Base-by-base conservation (phyloP, 1,284 basidiomycete genomes). In the Microstroma glucosiphilum region DNA sequence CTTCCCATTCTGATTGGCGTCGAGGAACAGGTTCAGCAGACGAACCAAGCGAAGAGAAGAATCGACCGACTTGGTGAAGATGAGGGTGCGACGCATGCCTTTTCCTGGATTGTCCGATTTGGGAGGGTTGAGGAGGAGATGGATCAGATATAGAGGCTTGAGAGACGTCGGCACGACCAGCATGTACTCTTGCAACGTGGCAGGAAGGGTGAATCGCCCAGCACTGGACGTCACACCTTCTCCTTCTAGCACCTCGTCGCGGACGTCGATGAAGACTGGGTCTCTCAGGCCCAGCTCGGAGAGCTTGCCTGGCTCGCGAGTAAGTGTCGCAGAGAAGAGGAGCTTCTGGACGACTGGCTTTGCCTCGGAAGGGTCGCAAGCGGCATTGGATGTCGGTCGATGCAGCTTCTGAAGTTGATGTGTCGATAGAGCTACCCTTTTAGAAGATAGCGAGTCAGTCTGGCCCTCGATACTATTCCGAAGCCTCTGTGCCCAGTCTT, bases 51-150 rank as follows among this genome's bases (percentile, higher is more conserved):
- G 85, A 1, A 84, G 82, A 0, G 93, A 91, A 0, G 90, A 91
- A 75, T 97, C 93, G 12, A 96, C 89, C 0, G 89, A 92, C 80
- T 97, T 98, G 9, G 92, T 96, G 82, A 99, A 99, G 57, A 94
- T 88, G 23, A 99, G 83, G 0, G 89, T 89, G 65, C 89, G 89
- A 12, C 80, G 83, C 19, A 92, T 82, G 4, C 17, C 43, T 17
- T 42, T 2, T 48, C 43, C 43, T 3, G 43, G 4, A n/a, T 48
- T 17, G 3, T n/a, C 43, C 43, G n/a, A 7, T 3, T 40, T 49
- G 23, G 49, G 48, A 49, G 40, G 43, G 6, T n/a, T n/a, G 17
- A 54, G 51, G 2, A 96, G 82, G 43, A 99, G 86, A 73, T 96
- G 84, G 77, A 97, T 88, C 54, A 99, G 85, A 65, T 91, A 84